Base-by-base conservation (phyloP, 257 asterid genomes). In the Nicotiana knightiana region DNA sequence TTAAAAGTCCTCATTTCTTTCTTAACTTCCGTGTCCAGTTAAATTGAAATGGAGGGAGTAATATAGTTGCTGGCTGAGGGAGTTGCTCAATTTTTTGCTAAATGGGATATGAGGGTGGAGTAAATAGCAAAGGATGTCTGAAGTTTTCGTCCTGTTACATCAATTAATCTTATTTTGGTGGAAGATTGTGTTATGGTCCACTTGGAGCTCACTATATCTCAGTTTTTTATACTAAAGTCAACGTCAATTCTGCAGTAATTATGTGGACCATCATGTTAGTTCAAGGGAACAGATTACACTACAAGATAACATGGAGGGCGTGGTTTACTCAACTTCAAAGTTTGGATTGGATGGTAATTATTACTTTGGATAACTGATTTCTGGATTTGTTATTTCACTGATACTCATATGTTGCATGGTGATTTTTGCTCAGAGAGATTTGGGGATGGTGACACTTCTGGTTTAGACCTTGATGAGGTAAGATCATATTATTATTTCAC, bases 281-380 rank as follows among this genome's bases (percentile, higher is more conserved):
- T 93, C 98, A 81, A 93, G 96, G 92, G 99, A 96, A 81, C 99
- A 96, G 90, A 96, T 96, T 67, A 96, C 99, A 28, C 97, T 96
- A 76, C 99, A 96, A 87, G 99, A 96, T 89, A 88, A 89, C 86
- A 81, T 93, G 94, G 98, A 90, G 86, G 94, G 97, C 3, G 95
- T 89, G 67, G 82, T 90, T 86, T 93, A 92, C 87, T 92, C 99
- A 79, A 90, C 98, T 9, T 90, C 98, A 79, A 92, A 92, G 87
- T 96, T 96, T 92, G 99, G 99, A 67, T 85, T 94, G 82, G 99
- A 96, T 87, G 99, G 99, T 96, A 83, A 81, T 98, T 91, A 46
- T 51, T 71, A 12, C 81, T 85, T 82, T 81, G 76, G 28, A 51
- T 51, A 75, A 26, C 80, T 75, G 57, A 51, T 15, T 26, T 39